Evolutionary conservation across 306 rosid species (phyloP).

Genomic region (Carpinus viminea): DNA sequence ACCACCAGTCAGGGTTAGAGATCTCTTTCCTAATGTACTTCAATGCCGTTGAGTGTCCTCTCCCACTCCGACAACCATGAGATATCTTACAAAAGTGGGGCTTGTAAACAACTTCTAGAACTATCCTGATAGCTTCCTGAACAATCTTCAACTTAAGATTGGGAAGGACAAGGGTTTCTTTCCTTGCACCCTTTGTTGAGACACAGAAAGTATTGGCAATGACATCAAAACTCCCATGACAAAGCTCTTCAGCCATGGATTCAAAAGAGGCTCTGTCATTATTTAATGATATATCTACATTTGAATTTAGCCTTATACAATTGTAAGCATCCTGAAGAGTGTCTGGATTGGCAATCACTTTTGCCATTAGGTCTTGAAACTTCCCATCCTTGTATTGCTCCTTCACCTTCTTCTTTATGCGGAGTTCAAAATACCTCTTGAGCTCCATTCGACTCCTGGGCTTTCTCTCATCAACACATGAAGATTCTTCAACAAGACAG

Average conservation of each 20-base stretch:
- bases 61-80: slow-evolving; percentile 88
- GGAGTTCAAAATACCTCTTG: slow-evolving; percentile 60
- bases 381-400: slow-evolving; percentile 60
- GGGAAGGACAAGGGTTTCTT: slow-evolving; percentile 72
- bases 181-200: slow-evolving; percentile 52
- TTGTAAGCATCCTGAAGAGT: slow-evolving; percentile 76
- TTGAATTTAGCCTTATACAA: slow-evolving; percentile 70
- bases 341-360: slow-evolving; percentile 62
- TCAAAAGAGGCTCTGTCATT: slow-evolving; percentile 32
- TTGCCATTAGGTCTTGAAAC: slow-evolving; percentile 56
- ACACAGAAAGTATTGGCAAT: slow-evolving; percentile 52
- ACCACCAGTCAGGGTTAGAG: slow-evolving; percentile 80
- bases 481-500: slow-evolving; percentile 52
- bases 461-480: slow-evolving; percentile 32
- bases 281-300: slow-evolving; percentile 27
- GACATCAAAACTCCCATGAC: slow-evolving; percentile 53
- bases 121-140: slow-evolving; percentile 82
- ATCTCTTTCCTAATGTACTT: slow-evolving; percentile 70
- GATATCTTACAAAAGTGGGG: slow-evolving; percentile 83
- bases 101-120: slow-evolving; percentile 73
- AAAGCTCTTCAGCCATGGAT: slow-evolving; percentile 55
- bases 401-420: slow-evolving; percentile 75
- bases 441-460: slow-evolving; percentile 60
- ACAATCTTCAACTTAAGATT: slow-evolving; percentile 67
- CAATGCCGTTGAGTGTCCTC: slow-evolving; percentile 65